These are phyloP conservation scores for Cornus controversa DNA, from an alignment of 148 eudicot genomes.

Conservation along the genomic window DNA sequence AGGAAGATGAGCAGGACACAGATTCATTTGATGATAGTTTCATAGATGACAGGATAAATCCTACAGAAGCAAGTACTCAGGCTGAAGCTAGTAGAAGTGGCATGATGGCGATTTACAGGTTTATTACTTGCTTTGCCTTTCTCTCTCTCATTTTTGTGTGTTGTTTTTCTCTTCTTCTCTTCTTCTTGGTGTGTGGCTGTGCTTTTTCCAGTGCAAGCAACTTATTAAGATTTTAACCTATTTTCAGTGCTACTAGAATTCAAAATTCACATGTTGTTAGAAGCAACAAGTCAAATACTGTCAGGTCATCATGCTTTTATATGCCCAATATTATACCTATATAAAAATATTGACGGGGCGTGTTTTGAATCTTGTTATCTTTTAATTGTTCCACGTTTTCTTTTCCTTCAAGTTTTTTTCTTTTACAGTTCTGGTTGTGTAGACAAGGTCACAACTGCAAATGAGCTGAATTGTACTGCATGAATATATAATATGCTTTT, in stretches of 20 bases:
- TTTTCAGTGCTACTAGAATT: neutral
- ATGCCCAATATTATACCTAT: too few relatives aligned
- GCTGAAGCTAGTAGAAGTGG: slow-evolving; percentile 51
- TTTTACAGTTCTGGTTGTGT: neutral
- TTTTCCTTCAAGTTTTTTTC: too few relatives aligned
- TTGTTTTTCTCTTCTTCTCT: neutral
- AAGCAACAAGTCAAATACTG: too few relatives aligned
- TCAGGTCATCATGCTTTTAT: too few relatives aligned
- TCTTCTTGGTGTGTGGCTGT: neutral
- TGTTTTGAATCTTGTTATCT: neutral
- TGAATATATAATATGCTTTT: neutral
- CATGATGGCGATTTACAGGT: slow-evolving; percentile 98
- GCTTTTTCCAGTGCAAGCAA: neutral
- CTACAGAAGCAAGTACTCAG: slow-evolving; percentile 54
- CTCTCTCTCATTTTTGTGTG: neutral
- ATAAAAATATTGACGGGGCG: too few relatives aligned
- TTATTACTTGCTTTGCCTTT: neutral
- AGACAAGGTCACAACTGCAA: neutral
- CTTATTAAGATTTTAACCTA: neutral
- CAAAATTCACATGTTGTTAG: too few relatives aligned
- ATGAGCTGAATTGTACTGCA: neutral
- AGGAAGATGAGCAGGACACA: slow-evolving; percentile 45
- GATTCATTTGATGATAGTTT: slow-evolving; percentile 76
- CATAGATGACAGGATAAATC: slow-evolving; percentile 69
- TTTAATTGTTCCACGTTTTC: neutral